Evolutionary conservation across 2,329 filamentous ascomycete genomes (phyloP).

Genomic region (Blastomyces parvus): DNA sequence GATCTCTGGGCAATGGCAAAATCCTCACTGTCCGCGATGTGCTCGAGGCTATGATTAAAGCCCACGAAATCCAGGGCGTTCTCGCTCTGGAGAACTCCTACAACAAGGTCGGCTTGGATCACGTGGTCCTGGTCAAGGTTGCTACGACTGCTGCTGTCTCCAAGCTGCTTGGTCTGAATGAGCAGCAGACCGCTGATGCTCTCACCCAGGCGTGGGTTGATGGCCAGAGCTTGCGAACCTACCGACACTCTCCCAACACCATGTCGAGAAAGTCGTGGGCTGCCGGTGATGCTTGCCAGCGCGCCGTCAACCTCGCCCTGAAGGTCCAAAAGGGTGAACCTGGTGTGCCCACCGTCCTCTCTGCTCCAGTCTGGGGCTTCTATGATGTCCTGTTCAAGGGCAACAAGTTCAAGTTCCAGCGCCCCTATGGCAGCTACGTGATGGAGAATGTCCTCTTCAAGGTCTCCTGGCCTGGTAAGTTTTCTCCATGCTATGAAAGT

Average conservation of each 20-base stretch:
- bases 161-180: slow-evolving; percentile 83
- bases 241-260: slow-evolving; percentile 96
- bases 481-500: neutral
- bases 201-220: slow-evolving; percentile 97
- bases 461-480: slow-evolving; percentile 87
- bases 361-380: slow-evolving; percentile 91
- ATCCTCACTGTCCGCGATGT: slow-evolving; percentile 83
- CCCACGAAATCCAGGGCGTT: slow-evolving; percentile 97
- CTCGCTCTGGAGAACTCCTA: slow-evolving; percentile 94
- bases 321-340: slow-evolving; percentile 88
- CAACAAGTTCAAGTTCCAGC: slow-evolving; percentile 92
- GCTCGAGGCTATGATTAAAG: slow-evolving; percentile 96
- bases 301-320: slow-evolving; percentile 80
- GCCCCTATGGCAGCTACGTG: slow-evolving; percentile 93
- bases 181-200: slow-evolving; percentile 87
- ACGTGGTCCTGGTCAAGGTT: slow-evolving; percentile 96
- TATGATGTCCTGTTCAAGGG: slow-evolving; percentile 97
- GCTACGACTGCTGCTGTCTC: slow-evolving; percentile 89
- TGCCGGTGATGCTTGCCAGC: slow-evolving; percentile 93
- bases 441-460: slow-evolving; percentile 99
- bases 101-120: slow-evolving; percentile 97
- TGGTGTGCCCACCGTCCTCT: slow-evolving; percentile 84
- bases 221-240: slow-evolving; percentile 89
- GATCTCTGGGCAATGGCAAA: slow-evolving; percentile 61
- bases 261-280: slow-evolving; percentile 99